Evolutionary conservation across 108 stramenopile genomes (phyloP), one percentile per base, ranked within the genome.

Genomic region (Cyclotella distinguenda): DNA sequence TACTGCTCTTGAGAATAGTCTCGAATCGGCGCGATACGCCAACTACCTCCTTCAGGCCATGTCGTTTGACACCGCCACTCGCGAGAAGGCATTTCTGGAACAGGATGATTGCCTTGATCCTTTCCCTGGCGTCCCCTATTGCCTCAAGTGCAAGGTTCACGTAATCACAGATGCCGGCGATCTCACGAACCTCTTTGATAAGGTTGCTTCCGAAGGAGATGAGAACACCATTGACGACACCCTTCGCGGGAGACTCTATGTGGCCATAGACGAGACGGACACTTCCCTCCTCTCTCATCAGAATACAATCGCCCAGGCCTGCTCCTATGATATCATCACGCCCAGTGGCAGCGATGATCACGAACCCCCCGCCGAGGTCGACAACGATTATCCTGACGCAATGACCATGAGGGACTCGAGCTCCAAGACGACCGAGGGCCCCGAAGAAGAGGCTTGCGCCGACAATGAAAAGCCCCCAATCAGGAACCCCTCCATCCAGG

Each of bases 31-130:
- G 0, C 58, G 55, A 1, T 33, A 30, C 38, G 68, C 68, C 21
- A 70, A 70, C 32, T 45, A 60, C 32, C 59, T 70, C 5, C 34
- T 70, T 39, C 58, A 60, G 15, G 68, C 68, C 27, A 50, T 70
- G 36, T 60, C 59, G 9, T 70, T 70, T 22, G 68, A 70, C 25
- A 31, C 33, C 45, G 48, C 58, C 22, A 70, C 68, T 11, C 58
- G 68, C 26, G 59, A 58, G 35, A 48, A 53, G 40, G 39, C 26
- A 9, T 32, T 13, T 26, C 60, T 12, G 28, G 50, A 31, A 21
- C 27, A 28, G 35, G 30, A 32, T 12, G n/a, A 33, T 0, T 18
- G 31, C 6, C 21, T 39, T 15, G 46, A 30, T 22, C 61, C 61
- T n/a, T 40, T 70, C 11, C 12, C 28, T 6, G 59, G 68, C 4